Base-by-base conservation (phyloP, 805 yeast species). In the Torulaspora gathmanii region DNA sequence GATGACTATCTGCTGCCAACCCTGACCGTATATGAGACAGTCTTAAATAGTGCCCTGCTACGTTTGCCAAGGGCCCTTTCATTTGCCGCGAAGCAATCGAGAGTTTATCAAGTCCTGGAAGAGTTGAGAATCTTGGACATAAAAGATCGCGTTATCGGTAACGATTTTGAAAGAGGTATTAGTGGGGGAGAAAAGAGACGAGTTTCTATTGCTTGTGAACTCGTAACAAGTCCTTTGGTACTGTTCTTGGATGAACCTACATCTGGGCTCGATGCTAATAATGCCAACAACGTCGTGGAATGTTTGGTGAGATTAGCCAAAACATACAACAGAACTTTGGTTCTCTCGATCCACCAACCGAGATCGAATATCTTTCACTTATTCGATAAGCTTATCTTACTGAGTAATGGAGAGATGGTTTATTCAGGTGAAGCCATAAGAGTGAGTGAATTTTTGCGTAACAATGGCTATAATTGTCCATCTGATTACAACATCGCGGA, bases 291-390 rank as follows among this genome's bases (percentile, higher is more conserved):
- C 56, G 99, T 93, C 6, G 74, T 93, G 35, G 97, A 89, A 49
- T 77, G 88, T 49, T 72, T 93, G 36, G 91, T 86, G 2, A 76
- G 84, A 46, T 72, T 93, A 46, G 87, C 97, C 0, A 74, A 81
- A 46, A 83, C 81, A 56, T 86, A 82, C 64, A 82, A 85, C 49
- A 80, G 98, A 61, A 91, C 99, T 0, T 80, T 93, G 39, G 79
- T 93, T 1, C 84, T 93, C 62, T 88, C 99, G 0, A 93, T 93
- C 53, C 99, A 93, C 68, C 99, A 93, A 63, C 99, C 99, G 9
- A 76, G 99, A 59, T 86, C 96, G 46, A 93, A 93, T 60, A 91
- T 93, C 62, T 97, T 93, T 27, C 82, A 96, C 0, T 68, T 87
- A 46, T 93, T 93, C 65, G 96, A 91, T 60, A 82, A 83, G 56